Evolutionary conservation across 306 rosid species (phyloP), one percentile per base, ranked within the genome.

Genomic region (Senna siamea): DNA sequence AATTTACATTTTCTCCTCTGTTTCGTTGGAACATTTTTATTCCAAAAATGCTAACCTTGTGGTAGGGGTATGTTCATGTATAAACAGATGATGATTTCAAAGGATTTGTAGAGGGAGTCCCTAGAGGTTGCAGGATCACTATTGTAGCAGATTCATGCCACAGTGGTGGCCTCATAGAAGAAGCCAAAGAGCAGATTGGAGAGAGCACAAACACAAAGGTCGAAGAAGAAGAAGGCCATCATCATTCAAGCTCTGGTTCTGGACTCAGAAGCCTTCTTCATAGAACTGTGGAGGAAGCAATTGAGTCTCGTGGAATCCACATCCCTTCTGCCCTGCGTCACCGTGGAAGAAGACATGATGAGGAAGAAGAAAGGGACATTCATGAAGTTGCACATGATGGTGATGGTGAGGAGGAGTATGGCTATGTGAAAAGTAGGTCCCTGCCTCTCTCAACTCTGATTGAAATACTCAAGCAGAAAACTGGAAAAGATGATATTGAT

Each of bases 101-200:
- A 73, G 82, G 48, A 51, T 75, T 82, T 43, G 90, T 93, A 23
- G 83, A 87, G 57, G 77, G 55, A 54, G 86, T 89, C 5, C 92
- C 93, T 2, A 66, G 64, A 41, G 93, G 88, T 57, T 89, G 96
- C 58, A 64, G 64, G 53, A 55, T 93, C 47, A 90, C 95, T 26
- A 83, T 90, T 6, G 88, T 90, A 14, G 91, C 98, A 1, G 97
- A 93, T 75, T 93, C 97, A 0, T 90, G 97, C 72, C 93, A 93
- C 70, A 89, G 97, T 14, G 98, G 98, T 15, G 98, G 97, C 15
- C 88, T 93, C 18, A 87, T 93, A 46, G 89, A 83, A 19, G 85
- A 78, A 2, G 70, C 91, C 0, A 82, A 83, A 70, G 98, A 93
- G 77, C 95, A 93, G 84, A 87, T 93, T 15, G 98, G 98, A 23